Conservation (phyloP, 495 filamentous ascomycete species). For the Xylaria longipes region DNA sequence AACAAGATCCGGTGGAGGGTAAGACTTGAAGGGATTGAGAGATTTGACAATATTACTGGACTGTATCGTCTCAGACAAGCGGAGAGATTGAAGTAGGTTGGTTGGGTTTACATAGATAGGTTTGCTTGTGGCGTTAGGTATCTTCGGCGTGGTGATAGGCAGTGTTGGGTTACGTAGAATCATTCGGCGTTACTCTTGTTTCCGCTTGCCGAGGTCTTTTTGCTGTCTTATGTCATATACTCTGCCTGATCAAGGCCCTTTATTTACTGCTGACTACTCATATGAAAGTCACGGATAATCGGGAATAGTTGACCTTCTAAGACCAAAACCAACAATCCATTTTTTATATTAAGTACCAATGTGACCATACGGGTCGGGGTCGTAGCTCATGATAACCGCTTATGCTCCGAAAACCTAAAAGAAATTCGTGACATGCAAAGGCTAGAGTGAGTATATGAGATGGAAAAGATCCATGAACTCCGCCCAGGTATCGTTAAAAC, state of each 20-base stretch:
- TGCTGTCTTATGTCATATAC: neutral
- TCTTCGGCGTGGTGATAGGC: neutral
- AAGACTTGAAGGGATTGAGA: neutral
- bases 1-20: neutral
- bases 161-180: neutral
- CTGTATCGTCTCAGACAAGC: neutral
- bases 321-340: slow-evolving; percentile 1
- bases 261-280: neutral
- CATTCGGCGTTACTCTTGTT: neutral
- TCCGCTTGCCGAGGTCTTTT: neutral
- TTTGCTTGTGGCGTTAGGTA: neutral
- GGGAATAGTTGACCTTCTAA: neutral
- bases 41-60: neutral
- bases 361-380: slow-evolving; percentile 16
- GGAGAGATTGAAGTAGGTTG: neutral
- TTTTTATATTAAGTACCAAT: slow-evolving; percentile 16
- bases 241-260: neutral
- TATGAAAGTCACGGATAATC: neutral
- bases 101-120: neutral
- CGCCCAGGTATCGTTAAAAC: slow-evolving; percentile 31
- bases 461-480: slow-evolving; percentile 23
- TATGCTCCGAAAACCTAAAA: slow-evolving; percentile 21
- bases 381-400: slow-evolving; percentile 23
- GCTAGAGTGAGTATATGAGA: slow-evolving; percentile 17
- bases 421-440: slow-evolving; percentile 12